Conservation (phyloP, 1,284 basidiomycete genomes). For the Ganoderma meredithae region DNA sequence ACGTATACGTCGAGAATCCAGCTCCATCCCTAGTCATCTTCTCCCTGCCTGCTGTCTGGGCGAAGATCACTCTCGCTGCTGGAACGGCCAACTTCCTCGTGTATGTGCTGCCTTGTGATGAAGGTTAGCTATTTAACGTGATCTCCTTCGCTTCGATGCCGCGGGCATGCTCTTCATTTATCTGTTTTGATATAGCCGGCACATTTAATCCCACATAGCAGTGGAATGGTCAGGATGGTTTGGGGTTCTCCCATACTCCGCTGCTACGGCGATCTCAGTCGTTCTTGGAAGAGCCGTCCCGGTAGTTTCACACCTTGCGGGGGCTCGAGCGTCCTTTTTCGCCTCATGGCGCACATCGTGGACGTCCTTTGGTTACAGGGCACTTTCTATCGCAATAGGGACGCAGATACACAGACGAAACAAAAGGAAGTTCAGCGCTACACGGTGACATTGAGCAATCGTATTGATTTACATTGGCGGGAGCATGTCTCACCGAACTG, state of each 20-base stretch:
- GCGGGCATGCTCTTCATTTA: constrained; percentile 68
- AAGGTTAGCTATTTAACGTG: constrained; percentile 1
- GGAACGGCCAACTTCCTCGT: constrained; percentile 58
- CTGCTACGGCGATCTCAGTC: constrained; percentile 55
- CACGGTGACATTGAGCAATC: constrained; percentile 51
- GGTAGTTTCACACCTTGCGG: constrained; percentile 60
- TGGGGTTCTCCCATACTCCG: constrained; percentile 51
- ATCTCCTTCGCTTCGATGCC: constrained; percentile 55
- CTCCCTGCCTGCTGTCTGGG: constrained; percentile 57
- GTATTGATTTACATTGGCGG: constrained; percentile 64
- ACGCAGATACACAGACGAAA: constrained; percentile 40
- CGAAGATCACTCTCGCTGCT: constrained; percentile 57
- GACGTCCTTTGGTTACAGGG: constrained; percentile 67
- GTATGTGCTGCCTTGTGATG: constrained; percentile 40
- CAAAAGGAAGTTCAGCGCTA: constrained; percentile 42
- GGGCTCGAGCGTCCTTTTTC: constrained; percentile 62
- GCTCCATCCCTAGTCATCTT: constrained; percentile 63
- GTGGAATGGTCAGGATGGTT: constrained; percentile 64
- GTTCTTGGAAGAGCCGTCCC: constrained; percentile 63
- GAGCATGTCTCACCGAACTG: constrained; percentile 59
- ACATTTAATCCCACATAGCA: constrained; percentile 63
- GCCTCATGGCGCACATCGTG: constrained; percentile 66
- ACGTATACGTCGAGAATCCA: constrained; percentile 64
- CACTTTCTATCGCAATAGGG: constrained; percentile 51
- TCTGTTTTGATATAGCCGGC: constrained; percentile 61